Percentiles rank a stretch among this genome's conserved stretches.
phyloP scores from a whole-genome alignment of 345 rosid species.

The Cardamine chenopodiifolia region DNA sequence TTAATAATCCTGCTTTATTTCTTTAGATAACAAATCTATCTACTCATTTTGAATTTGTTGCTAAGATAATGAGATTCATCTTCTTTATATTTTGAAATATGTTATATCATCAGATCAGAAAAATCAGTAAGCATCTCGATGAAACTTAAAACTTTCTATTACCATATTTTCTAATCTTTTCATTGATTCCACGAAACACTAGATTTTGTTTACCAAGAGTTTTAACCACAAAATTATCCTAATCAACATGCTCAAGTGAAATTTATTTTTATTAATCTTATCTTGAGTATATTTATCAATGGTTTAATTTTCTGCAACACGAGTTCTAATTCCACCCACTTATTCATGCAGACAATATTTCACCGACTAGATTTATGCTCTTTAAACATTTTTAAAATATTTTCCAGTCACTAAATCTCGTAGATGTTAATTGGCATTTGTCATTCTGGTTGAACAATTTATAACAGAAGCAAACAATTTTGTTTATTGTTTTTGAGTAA shows the following conservation, averaged over 20 bases:
- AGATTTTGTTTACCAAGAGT: no score
- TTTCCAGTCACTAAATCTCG: not conserved
- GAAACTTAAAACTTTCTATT: not conserved
- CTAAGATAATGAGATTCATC: not conserved
- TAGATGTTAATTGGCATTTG: not conserved
- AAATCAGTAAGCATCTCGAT: not conserved
- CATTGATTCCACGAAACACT: no score
- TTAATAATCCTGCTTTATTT: not conserved
- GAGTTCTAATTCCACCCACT: not conserved
- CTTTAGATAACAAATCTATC: not conserved
- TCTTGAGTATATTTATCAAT: slow-evolving; percentile 8
- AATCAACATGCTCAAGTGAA: not conserved
- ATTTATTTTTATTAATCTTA: not conserved
- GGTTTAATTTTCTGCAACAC: not conserved
- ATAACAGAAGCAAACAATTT: not conserved
- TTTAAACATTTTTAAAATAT: not conserved
- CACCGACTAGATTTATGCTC: not conserved
- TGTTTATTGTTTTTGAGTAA: not conserved
- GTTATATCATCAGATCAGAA: not conserved
- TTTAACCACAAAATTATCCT: no score
- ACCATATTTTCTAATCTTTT: no score
- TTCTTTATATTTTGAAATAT: not conserved
- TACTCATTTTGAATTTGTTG: not conserved
- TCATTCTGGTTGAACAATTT: not conserved
- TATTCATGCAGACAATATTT: not conserved